Conservation (phyloP, 495 filamentous ascomycete species). For the Penicillium canescens region DNA sequence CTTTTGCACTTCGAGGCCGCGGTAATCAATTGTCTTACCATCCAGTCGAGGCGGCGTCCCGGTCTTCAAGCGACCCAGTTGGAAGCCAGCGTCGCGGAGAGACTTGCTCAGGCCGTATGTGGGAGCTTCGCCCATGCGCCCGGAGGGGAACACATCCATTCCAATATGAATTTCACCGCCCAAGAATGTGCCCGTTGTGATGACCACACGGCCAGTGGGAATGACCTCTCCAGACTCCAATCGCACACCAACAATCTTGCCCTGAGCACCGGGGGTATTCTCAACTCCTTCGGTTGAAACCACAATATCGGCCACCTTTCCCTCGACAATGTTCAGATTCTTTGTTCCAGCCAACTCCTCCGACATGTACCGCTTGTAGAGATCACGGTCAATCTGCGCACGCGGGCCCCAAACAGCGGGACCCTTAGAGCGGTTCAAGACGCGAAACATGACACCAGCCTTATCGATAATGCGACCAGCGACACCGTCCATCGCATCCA, state of each 20-base stretch:
- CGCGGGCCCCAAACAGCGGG: constrained; percentile 96
- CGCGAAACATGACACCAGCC: constrained; percentile 86
- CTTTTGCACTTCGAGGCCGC: constrained; percentile 63
- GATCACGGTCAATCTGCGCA: constrained; percentile 89
- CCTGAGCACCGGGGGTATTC: constrained; percentile 54
- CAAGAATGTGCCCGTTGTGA: constrained; percentile 94
- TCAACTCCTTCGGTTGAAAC: constrained; percentile 51
- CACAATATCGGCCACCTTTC: constrained; percentile 91
- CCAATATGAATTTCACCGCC: constrained; percentile 98
- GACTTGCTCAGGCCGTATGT: constrained; percentile 94
- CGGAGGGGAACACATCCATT: constrained; percentile 77
- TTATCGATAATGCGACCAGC: constrained; percentile 90
- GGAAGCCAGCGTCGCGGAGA: constrained; percentile 84
- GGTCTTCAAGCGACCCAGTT: constrained; percentile 89
- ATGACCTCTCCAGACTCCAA: constrained; percentile 89
- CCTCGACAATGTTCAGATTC: constrained; percentile 76
- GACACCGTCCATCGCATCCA: constrained; percentile 93
- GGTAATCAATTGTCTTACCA: constrained; percentile 79
- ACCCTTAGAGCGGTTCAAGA: constrained; percentile 86
- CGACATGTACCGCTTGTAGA: constrained; percentile 91
- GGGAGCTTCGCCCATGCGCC: constrained; percentile 91
- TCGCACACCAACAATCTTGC: constrained; percentile 80
- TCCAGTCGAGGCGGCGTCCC: constrained; percentile 91
- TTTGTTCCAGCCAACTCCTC: constrained; percentile 78
- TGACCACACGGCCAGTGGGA: constrained; percentile 77